Base-by-base conservation (phyloP, 257 asterid genomes). In the Rauvolfia tetraphylla region DNA sequence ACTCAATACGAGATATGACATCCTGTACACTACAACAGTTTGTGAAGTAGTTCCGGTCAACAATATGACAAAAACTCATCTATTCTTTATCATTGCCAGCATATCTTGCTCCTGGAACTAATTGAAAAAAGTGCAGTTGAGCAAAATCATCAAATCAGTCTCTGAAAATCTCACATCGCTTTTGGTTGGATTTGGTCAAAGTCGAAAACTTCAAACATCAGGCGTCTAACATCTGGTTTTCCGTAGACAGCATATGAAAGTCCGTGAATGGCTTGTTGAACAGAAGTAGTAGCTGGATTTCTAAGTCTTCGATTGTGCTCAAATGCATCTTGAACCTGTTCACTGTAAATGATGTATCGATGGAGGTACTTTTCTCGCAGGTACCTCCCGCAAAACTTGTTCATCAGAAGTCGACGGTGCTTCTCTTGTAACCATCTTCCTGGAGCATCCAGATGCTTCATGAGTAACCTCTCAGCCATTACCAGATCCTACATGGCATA, bases 401-500 rank as follows among this genome's bases (percentile, higher is more conserved):
- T 95, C 99, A 95, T 95, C 49, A 95, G 86, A 12, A 93, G 73
- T 31, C 90, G 80, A 0, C 98, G 85, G 86, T 95, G 99, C 79
- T 79, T 90, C 81, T 91, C 98, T 66, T 90, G 93, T 72, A 95
- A 34, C 99, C 99, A 93, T 82, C 85, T 89, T 31, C 99, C 98
- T 0, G 99, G 99, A 68, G 98, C 99, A 77, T 95, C 98, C 25
- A 95, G 83, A 81, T 95, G 99, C 88, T 95, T 95, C 97, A 95
- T 89, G 1, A 95, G 96, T 83, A 93, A 75, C 82, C 97, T 90
- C 88, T 95, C 98, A 0, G 99, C 98, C 97, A 95, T 83, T 77
- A 91, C 97, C 72, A 95, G 91, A 82, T 95, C 99, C 98, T 95
- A 90, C 73, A 69, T 23, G 38, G 53, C 54, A 72, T 36, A 59